These are phyloP conservation scores for Leccinum subspadiceum DNA, from an alignment of 1,284 basidiomycete species.

Conservation along the genomic window DNA sequence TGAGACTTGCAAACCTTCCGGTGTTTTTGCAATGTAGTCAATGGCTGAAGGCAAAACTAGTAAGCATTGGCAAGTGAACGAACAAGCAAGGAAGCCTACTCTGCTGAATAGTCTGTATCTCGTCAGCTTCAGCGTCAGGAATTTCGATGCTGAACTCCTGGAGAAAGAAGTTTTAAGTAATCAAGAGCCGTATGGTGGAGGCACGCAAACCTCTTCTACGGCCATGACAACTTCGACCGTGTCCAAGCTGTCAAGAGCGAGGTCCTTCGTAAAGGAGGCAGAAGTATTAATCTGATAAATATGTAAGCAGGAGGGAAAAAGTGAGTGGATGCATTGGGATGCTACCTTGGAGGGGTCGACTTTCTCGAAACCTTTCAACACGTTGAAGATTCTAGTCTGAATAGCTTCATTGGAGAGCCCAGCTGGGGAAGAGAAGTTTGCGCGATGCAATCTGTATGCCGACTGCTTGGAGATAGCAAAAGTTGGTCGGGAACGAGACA, in stretches of 20 bases:
- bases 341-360: constrained; percentile 81
- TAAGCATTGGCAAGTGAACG: constrained; percentile 7
- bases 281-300: constrained; percentile 63
- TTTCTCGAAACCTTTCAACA: constrained; percentile 95
- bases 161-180: background rate
- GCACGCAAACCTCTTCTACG: constrained; percentile 84
- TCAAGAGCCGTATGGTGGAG: background rate
- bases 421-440: constrained; percentile 75
- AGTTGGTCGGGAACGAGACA: constrained; percentile 38
- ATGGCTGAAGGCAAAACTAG: constrained; percentile 61
- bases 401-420: constrained; percentile 78
- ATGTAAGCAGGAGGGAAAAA: constrained; percentile 11
- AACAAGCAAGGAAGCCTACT: constrained; percentile 50
- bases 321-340: background rate
- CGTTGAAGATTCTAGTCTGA: constrained; percentile 80
- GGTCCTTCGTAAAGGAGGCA: constrained; percentile 83
- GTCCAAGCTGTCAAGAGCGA: constrained; percentile 96
- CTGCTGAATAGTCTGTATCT: constrained; percentile 92
- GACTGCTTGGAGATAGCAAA: constrained; percentile 33
- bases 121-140: constrained; percentile 97
- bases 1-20: constrained; percentile 62
- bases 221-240: constrained; percentile 99
- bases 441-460: constrained; percentile 40
- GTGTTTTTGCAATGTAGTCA: constrained; percentile 95
- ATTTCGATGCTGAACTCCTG: constrained; percentile 92